Percentiles rank a stretch among this genome's conserved stretches.
phyloP scores from a whole-genome alignment of 2,329 filamentous ascomycete species.

The Aureobasidium sp. region DNA sequence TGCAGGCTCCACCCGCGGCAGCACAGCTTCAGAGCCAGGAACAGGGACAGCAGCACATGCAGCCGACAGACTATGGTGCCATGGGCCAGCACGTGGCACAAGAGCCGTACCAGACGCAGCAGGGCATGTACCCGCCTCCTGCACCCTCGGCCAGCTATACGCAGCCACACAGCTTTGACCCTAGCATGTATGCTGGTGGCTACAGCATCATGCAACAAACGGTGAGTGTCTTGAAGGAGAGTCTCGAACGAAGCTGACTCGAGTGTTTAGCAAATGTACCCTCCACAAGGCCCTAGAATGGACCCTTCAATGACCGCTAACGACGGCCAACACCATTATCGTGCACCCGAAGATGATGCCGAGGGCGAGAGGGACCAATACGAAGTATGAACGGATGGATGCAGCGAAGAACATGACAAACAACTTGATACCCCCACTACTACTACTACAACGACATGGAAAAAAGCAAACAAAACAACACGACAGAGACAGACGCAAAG shows the following conservation, averaged over 20 bases:
- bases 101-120: constrained; percentile 61
- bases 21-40: constrained; percentile 21
- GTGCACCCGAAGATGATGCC: constrained; percentile 15
- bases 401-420: neutral
- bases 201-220: constrained; percentile 81
- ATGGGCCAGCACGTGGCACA: constrained; percentile 28
- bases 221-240: constrained; percentile 42
- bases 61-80: constrained; percentile 24
- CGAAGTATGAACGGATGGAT: constrained; percentile 10
- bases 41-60: constrained; percentile 21
- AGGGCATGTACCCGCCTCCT: constrained; percentile 72
- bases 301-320: constrained; percentile 15
- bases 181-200: constrained; percentile 64
- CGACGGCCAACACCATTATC: constrained; percentile 15
- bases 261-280: constrained; percentile 8
- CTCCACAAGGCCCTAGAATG: constrained; percentile 16
- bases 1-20: constrained; percentile 25
- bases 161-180: constrained; percentile 66
- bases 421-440: constrained; percentile 12
- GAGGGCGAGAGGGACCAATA: constrained; percentile 17
- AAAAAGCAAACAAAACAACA: neutral
- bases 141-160: constrained; percentile 71
- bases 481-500: neutral
- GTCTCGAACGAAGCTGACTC: neutral
- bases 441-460: neutral